phyloP scores from a whole-genome alignment of 2,329 filamentous ascomycete genomes.

The Aspergillus hortae region DNA sequence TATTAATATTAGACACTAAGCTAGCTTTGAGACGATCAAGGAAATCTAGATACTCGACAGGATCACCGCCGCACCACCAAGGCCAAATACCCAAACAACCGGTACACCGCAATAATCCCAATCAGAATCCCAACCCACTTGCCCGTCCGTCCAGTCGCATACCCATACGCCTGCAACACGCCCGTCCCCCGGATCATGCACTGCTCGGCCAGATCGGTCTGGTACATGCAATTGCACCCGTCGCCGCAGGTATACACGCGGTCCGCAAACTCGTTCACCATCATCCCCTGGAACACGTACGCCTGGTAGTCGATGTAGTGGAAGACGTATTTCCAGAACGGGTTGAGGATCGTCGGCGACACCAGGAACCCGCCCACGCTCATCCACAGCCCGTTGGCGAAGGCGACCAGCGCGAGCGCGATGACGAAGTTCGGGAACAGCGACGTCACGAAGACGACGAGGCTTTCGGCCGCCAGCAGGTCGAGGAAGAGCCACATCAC shows the following conservation, averaged over 20 bases:
- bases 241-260: slow-evolving; percentile 61
- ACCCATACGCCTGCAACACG: slow-evolving; percentile 68
- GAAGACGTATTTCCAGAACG: slow-evolving; percentile 82
- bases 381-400: slow-evolving; percentile 90
- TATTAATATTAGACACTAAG: no score
- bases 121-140: slow-evolving; percentile 75
- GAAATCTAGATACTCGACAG: no score
- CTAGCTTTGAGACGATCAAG: no score
- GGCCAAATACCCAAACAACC: slow-evolving; percentile 64
- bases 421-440: slow-evolving; percentile 78
- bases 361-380: slow-evolving; percentile 80
- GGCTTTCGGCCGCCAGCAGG: slow-evolving; percentile 73
- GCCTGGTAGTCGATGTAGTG: slow-evolving; percentile 85
- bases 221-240: slow-evolving; percentile 68
- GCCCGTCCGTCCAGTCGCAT: slow-evolving; percentile 59
- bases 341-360: slow-evolving; percentile 66
- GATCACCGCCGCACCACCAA: slow-evolving; percentile 31
- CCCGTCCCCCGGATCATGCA: slow-evolving; percentile 69
- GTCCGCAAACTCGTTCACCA: slow-evolving; percentile 77
- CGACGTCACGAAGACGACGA: slow-evolving; percentile 72
- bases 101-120: slow-evolving; percentile 70
- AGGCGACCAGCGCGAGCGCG: slow-evolving; percentile 73
- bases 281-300: slow-evolving; percentile 89
- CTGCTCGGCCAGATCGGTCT: slow-evolving; percentile 56
- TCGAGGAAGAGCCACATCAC: slow-evolving; percentile 84